Base-by-base conservation (phyloP, 331 rosid genomes). In the Dryas integrifolia region DNA sequence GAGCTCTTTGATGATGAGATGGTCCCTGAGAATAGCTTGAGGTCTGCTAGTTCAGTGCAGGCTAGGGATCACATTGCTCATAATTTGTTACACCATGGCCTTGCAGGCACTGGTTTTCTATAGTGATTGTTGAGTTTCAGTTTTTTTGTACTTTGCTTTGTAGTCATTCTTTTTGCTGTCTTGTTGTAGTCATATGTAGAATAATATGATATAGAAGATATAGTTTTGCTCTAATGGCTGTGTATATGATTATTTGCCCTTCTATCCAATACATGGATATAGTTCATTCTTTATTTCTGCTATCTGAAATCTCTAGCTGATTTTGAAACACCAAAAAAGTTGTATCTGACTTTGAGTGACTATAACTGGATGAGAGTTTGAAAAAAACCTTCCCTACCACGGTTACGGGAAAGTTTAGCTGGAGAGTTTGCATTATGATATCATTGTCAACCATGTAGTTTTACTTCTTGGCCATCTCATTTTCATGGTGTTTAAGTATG, bases 41-140 rank as follows among this genome's bases (percentile, higher is more conserved):
- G 86, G 11, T 86, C 94, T n/a, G 71, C 18, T 2, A 38, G 11
- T 56, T 64, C 92, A 0, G 58, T 39, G 9, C 87, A 85, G 56
- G 88, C 87, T 7, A 86, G 96, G 41, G 96, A 90, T 66, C 79
- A 70, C 44, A 90, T 90, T 30, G 90, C 96, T 38, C 91, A 90
- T 59, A 76, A 84, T 73, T 71, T 90, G 85, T 72, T 90, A 15
- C 96, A 90, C 81, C 85, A 79, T 82, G 86, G 90, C 50, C 84
- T 83, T 18, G 92, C 86, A 2, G 88, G 89, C 69, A 71, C 79
- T 10, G 46, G 66, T 52, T 90, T 84, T 73, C 77, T 77, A 44
- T 84, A 76, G 76, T 35, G 18, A 4, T 39, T 7, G 24, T 59
- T 58, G 0, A 18, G 16, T 52, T 21, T n/a, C 11, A 16, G 16